Base-by-base conservation (phyloP, 352 stramenopile genomes). In the Phytopythium kandeliae region DNA sequence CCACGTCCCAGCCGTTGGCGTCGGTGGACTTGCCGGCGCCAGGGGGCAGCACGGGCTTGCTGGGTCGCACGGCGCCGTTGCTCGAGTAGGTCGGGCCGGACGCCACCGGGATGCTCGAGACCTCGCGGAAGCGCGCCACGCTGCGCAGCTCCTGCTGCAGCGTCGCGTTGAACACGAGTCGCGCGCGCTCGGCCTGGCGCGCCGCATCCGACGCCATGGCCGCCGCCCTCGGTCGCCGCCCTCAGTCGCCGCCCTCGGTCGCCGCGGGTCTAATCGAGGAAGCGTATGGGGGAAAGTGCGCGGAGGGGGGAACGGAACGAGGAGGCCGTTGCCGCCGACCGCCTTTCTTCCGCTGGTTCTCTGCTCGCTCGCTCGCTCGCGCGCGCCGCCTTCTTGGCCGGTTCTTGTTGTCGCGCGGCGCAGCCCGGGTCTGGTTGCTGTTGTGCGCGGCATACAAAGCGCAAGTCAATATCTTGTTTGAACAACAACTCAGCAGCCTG, bases 1-100 rank as follows among this genome's bases (percentile, higher is more conserved):
- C 83, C 28, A 90, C 60, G 37, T 82, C 84, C 83, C 83, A 93
- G 6, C 77, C 81, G 36, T 80, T 80, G 12, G 85, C 42, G 25
- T 89, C 77, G 10, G 69, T 71, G 6, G 73, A 65, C 48, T 66
- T 71, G 7, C 62, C 61, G 24, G 51, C 61, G 16, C 52, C 62
- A 44, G 62, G 67, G 51, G 72, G 55, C 46, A 67, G 53, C 55
- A 76, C 67, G 15, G 67, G 57, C 51, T 68, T 69, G 41, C 55
- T 66, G 35, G 67, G 62, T 0, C 65, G 56, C 60, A 69, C 62
- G 28, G 67, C 67, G 46, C 61, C 62, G 55, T 72, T 75, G 54
- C 54, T 75, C 24, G 67, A 72, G 52, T 72, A 70, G n/a, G 67
- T 75, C 33, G 63, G 67, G 0, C 51, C 57, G 19, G 58, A 55